phyloP scores from a whole-genome alignment of 768 basidiomycete species.

The Sporobolomyces pararoseus region DNA sequence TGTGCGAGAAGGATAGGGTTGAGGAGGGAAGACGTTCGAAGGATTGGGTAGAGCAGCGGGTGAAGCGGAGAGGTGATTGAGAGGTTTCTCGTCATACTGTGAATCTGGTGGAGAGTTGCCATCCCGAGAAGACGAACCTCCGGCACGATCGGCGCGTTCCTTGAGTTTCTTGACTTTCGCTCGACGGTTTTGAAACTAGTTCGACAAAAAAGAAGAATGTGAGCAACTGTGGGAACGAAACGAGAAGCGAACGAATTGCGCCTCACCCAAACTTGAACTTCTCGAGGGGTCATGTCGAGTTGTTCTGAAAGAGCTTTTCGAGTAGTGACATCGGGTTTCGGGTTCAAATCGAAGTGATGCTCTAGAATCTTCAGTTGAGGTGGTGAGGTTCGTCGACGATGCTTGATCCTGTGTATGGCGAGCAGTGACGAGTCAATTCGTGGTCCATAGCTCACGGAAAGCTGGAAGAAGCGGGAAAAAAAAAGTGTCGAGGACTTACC shows the following conservation, averaged over 20 bases:
- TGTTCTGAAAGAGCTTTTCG: constrained; percentile 74
- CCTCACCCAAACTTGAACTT: constrained; percentile 74
- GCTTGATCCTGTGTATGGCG: constrained; percentile 35
- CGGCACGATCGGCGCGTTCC: constrained; percentile 32
- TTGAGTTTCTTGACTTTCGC: constrained; percentile 43
- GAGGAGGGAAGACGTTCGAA: neutral
- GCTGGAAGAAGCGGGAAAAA: too few species aligned
- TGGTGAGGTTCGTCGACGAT: constrained; percentile 64
- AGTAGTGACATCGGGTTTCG: constrained; percentile 74
- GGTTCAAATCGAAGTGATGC: constrained; percentile 75
- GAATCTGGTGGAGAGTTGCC: neutral
- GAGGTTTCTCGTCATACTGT: neutral
- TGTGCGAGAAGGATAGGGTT: neutral
- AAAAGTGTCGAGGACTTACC: neutral
- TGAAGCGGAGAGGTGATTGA: neutral
- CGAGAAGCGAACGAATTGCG: neutral
- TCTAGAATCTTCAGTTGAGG: constrained; percentile 87
- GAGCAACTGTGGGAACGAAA: neutral
- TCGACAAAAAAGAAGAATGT: neutral
- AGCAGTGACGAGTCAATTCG: too few species aligned
- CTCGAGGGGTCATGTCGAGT: constrained; percentile 86
- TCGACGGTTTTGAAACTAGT: constrained; percentile 44
- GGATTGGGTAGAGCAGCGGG: neutral
- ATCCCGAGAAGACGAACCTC: neutral
- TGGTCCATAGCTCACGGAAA: too few species aligned